Evolutionary conservation across 495 filamentous ascomycete genomes (phyloP).

Genomic region (Penicillium macrosclerotiorum): DNA sequence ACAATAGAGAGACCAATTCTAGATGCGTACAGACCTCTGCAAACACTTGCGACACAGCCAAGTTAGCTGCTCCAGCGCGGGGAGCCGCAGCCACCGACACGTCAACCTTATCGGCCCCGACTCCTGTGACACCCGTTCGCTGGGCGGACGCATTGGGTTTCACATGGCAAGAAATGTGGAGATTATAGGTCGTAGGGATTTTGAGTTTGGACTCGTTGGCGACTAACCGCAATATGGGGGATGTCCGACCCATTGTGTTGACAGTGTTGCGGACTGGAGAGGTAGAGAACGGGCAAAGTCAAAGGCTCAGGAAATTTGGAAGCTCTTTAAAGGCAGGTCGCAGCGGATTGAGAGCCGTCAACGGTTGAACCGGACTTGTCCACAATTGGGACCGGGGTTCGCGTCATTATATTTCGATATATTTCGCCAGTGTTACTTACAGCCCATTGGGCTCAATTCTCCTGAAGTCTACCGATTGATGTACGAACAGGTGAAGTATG

Average conservation of each 20-base stretch:
- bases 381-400: too few relatives aligned
- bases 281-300: not conserved
- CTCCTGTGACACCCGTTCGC: conserved; percentile 54
- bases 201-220: conserved; percentile 4
- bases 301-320: too few relatives aligned
- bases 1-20: too few relatives aligned
- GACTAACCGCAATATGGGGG: conserved; percentile 27
- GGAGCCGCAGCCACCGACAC: conserved; percentile 62
- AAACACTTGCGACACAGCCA: conserved; percentile 60
- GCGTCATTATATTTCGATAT: too few relatives aligned
- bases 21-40: conserved; percentile 50
- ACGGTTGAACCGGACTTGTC: too few relatives aligned
- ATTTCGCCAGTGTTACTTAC: too few relatives aligned
- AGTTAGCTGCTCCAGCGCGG: conserved; percentile 65
- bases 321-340: too few relatives aligned
- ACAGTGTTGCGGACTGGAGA: not conserved
- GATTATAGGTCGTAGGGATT: conserved; percentile 18
- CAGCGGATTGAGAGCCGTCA: too few relatives aligned
- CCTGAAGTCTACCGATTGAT: too few relatives aligned
- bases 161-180: conserved; percentile 57
- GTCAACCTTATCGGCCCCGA: conserved; percentile 55
- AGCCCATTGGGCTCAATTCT: too few relatives aligned
- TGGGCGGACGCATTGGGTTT: conserved; percentile 62
- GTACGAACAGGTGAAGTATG: too few relatives aligned
- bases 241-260: conserved; percentile 6